A percentile compares a stretch with the other conserved stretches of the same genome.
phyloP scores from a whole-genome alignment of 1,139 yeast genomes.

The Blastobotrys capitulatus region DNA sequence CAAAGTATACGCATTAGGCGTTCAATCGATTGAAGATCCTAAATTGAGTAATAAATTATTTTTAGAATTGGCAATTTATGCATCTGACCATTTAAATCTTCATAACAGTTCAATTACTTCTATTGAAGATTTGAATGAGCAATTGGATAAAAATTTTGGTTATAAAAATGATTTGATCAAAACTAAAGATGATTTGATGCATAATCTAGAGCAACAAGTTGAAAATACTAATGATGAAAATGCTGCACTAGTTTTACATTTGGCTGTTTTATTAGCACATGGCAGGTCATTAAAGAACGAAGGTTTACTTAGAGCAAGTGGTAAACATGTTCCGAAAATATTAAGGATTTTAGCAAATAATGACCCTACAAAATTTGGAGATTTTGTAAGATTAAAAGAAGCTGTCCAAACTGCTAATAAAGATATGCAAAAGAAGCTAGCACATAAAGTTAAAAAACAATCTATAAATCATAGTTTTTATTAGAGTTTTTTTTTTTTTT shows the following conservation, averaged over 20 bases:
- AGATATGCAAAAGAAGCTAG: conserved; percentile 1
- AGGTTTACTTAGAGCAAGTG: conserved; percentile 26
- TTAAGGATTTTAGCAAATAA: conserved; percentile 18
- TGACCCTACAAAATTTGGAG: conserved; percentile 1
- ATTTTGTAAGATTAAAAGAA: conserved; percentile 16
- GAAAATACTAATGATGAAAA: conserved; percentile 7
- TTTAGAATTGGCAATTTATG: conserved; percentile 5
- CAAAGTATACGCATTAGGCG: conserved; percentile 5
- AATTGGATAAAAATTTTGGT: neutral
- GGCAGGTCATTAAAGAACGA: conserved; percentile 14
- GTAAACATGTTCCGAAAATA: conserved; percentile 30
- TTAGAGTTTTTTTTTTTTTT: neutral
- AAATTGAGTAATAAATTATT: conserved; percentile 2
- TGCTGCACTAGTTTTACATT: conserved; percentile 27
- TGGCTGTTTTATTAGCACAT: conserved; percentile 26
- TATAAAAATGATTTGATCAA: neutral
- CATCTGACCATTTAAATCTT: conserved; percentile 3
- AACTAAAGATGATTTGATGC: conserved; percentile 1
- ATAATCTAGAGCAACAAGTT: neutral
- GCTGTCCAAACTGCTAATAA: conserved; percentile 13
- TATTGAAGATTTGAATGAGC: neutral
- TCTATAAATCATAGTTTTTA: neutral
- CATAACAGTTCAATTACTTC: neutral
- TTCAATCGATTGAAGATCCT: conserved; percentile 3
- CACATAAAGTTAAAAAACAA: conserved; percentile 1